Percentiles rank a stretch among this genome's conserved stretches.
phyloP scores from a whole-genome alignment of 345 rosid species.

The Euphorbia tirucalli region DNA sequence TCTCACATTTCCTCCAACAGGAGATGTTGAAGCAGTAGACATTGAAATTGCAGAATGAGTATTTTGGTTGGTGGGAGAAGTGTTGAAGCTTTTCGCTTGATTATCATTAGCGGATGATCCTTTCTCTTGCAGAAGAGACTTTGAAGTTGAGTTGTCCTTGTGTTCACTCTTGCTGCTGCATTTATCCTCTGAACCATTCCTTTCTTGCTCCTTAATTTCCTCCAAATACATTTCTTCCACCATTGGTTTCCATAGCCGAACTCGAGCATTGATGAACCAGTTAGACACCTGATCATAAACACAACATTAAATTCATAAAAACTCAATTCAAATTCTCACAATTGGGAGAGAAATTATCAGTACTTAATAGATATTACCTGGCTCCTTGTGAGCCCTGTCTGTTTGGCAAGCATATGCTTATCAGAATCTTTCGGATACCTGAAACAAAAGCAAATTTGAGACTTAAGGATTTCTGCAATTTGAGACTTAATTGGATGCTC shows the following conservation, averaged over 20 bases:
- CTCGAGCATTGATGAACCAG: slow-evolving; percentile 99
- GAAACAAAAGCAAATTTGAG: slow-evolving; percentile 26
- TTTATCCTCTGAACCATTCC: slow-evolving; percentile 60
- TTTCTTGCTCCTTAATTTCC: slow-evolving; percentile 78
- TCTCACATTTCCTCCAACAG: slow-evolving; percentile 40
- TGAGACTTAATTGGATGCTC: no score
- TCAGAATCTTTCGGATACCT: slow-evolving; percentile 98
- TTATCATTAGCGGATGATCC: slow-evolving; percentile 36
- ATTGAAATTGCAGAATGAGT: slow-evolving; percentile 41
- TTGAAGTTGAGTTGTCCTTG: slow-evolving; percentile 60
- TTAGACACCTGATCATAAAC: slow-evolving; percentile 69
- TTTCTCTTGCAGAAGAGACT: slow-evolving; percentile 52
- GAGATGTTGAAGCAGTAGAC: slow-evolving; percentile 45
- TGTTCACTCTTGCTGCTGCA: slow-evolving; percentile 52
- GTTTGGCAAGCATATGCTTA: slow-evolving; percentile 88
- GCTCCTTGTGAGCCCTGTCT: slow-evolving; percentile 91
- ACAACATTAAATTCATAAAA: neutral
- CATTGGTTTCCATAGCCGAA: slow-evolving; percentile 99
- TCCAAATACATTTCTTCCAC: slow-evolving; percentile 97
- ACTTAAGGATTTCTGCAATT: neutral
- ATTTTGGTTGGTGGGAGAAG: slow-evolving; percentile 36
- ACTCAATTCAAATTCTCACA: no score
- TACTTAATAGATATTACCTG: slow-evolving; percentile 68
- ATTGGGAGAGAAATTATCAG: no score
- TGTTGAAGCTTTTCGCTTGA: slow-evolving; percentile 34